Evolutionary conservation across 345 rosid genomes (phyloP).

Genomic region (Rubroshorea leprosula): DNA sequence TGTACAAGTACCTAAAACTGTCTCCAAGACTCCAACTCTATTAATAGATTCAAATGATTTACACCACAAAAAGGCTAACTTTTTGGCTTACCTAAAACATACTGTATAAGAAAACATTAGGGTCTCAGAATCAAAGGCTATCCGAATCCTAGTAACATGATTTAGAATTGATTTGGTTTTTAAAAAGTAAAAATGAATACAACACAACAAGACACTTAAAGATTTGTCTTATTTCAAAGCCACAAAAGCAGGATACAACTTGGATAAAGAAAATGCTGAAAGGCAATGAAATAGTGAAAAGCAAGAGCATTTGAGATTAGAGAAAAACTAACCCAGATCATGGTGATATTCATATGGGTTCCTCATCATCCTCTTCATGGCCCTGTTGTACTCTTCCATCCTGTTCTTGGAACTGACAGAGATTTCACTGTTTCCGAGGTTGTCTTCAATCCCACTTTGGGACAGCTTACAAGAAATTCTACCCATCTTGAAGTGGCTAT

Average conservation of each 20-base stretch:
- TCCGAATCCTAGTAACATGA: too few species aligned
- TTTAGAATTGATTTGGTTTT: too few species aligned
- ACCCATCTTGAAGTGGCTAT: constrained; percentile 19
- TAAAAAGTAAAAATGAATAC: too few species aligned
- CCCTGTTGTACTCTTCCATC: constrained; percentile 65
- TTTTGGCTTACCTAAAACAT: too few species aligned
- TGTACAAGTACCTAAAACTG: constrained; percentile 1
- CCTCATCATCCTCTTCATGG: constrained; percentile 90
- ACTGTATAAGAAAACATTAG: too few species aligned
- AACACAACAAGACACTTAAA: too few species aligned
- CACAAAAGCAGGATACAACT: not conserved
- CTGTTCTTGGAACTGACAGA: constrained; percentile 40
- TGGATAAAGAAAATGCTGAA: constrained; percentile 4
- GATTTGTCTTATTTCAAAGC: too few species aligned
- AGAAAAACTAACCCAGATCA: constrained; percentile 54
- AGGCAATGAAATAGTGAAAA: constrained; percentile 2
- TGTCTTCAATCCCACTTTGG: constrained; percentile 35
- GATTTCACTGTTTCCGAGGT: constrained; percentile 21
- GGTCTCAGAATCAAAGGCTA: too few species aligned
- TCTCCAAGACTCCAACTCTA: too few species aligned
- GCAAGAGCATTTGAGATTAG: not conserved
- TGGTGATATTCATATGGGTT: constrained; percentile 92
- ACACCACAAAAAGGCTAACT: too few species aligned
- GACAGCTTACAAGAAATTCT: constrained; percentile 38
- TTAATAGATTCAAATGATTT: too few species aligned